Conservation (phyloP, 2,329 filamentous ascomycete species). For the Trichoderma cornu-damae region DNA sequence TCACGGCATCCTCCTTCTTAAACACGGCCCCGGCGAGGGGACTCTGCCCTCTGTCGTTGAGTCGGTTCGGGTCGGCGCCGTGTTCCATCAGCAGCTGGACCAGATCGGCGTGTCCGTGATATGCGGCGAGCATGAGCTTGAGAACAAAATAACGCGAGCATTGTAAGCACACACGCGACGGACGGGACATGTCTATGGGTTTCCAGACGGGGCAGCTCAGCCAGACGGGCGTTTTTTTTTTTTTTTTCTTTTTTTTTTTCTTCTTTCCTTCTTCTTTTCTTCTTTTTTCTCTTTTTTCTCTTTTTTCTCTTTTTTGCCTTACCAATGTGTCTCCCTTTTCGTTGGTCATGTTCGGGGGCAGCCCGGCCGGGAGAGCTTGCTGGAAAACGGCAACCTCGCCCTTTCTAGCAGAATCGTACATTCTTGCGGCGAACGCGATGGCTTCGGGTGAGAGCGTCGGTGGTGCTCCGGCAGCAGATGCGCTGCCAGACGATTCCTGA, state of each 20-base stretch:
- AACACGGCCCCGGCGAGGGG: conserved; percentile 68
- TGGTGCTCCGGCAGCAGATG: neutral
- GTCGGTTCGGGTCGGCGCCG: conserved; percentile 60
- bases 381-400: conserved; percentile 55
- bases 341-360: conserved; percentile 67
- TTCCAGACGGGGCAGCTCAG: neutral
- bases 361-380: conserved; percentile 58
- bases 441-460: conserved; percentile 54
- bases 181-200: too few relatives aligned
- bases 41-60: conserved; percentile 65
- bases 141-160: neutral
- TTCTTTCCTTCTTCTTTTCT: too few relatives aligned
- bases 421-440: conserved; percentile 58
- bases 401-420: conserved; percentile 61
- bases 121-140: conserved; percentile 66
- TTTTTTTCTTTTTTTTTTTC: too few relatives aligned
- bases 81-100: conserved; percentile 56
- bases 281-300: too few relatives aligned
- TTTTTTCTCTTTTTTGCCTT: conserved; percentile 26
- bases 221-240: too few relatives aligned
- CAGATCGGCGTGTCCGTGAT: conserved; percentile 60
- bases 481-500: conserved; percentile 1
- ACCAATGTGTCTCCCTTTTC: conserved; percentile 67
- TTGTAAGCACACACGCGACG: neutral
- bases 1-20: conserved; percentile 61